Conservation (phyloP, 1,284 basidiomycete species). For the Ganoderma meredithae region DNA sequence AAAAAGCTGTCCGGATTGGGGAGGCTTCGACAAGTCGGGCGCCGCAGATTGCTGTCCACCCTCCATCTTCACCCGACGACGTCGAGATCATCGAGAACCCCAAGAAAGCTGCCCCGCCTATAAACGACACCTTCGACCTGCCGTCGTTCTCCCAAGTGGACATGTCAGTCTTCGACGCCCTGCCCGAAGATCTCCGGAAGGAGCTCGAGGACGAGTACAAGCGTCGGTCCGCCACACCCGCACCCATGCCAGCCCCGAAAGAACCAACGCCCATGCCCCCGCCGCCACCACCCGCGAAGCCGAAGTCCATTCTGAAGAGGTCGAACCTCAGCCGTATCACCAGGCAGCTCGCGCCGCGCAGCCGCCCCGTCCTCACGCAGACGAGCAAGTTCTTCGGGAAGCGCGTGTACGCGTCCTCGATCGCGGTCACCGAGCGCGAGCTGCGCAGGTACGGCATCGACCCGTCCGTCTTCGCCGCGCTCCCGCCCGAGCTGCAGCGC, state of each 20-base stretch:
- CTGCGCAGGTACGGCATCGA: constrained; percentile 74
- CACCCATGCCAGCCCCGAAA: constrained; percentile 23
- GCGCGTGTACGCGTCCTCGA: constrained; percentile 34
- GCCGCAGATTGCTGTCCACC: constrained; percentile 44
- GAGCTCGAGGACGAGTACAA: constrained; percentile 76
- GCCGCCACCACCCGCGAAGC: constrained; percentile 25
- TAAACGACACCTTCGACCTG: constrained; percentile 46
- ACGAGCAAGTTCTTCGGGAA: constrained; percentile 51
- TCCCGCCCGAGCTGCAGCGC: constrained; percentile 74
- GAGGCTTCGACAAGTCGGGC: constrained; percentile 14
- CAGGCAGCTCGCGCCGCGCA: constrained; percentile 65
- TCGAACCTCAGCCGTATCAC: constrained; percentile 64
- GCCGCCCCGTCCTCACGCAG: constrained; percentile 51
- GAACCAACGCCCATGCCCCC: constrained; percentile 27
- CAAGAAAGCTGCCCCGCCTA: constrained; percentile 3
- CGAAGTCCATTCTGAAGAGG: constrained; percentile 43
- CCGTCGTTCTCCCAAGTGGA: constrained; percentile 83
- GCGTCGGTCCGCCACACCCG: constrained; percentile 60
- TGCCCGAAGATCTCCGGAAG: constrained; percentile 73
- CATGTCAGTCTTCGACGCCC: constrained; percentile 70
- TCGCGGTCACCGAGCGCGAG: constrained; percentile 51
- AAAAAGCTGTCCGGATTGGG: constrained; percentile 25
- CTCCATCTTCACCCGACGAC: constrained; percentile 43
- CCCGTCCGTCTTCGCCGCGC: constrained; percentile 66
- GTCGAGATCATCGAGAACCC: constrained; percentile 32